Evolutionary conservation across 345 rosid genomes (phyloP).

Genomic region (Viola odorata): DNA sequence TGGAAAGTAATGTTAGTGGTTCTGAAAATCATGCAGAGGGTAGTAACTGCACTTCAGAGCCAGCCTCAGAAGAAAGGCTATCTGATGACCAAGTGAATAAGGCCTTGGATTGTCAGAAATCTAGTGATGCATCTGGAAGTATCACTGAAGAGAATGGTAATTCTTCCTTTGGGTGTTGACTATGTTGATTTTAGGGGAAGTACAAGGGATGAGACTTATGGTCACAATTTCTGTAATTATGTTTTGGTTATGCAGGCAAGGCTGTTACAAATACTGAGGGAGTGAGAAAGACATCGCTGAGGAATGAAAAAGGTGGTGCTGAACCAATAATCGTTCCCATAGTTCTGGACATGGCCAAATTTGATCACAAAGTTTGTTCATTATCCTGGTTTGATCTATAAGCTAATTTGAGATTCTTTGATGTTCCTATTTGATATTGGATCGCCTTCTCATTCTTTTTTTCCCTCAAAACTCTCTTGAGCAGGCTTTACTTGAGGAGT

Average conservation of each 20-base stretch:
- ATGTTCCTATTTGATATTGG: no score
- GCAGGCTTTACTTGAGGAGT: constrained; percentile 93
- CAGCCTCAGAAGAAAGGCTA: constrained; percentile 21
- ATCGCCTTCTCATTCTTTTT: no score
- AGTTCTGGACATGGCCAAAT: constrained; percentile 86
- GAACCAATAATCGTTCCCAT: constrained; percentile 82
- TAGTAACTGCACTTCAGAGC: constrained; percentile 11
- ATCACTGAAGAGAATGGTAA: constrained; percentile 37
- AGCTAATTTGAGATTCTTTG: not conserved
- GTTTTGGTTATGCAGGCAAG: constrained; percentile 39
- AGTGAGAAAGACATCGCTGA: constrained; percentile 21
- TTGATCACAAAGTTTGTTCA: constrained; percentile 76
- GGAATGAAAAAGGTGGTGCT: constrained; percentile 59
- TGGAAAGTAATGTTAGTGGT: constrained; percentile 26
- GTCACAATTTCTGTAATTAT: constrained; percentile 6
- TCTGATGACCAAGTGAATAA: constrained; percentile 34
- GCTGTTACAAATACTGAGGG: constrained; percentile 29
- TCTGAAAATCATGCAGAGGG: constrained; percentile 28
- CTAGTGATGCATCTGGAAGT: constrained; percentile 35
- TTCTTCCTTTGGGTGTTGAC: constrained; percentile 10
- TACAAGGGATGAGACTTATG: constrained; percentile 1
- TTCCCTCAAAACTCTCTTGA: no score
- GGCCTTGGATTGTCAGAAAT: constrained; percentile 29
- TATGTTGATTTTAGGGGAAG: constrained; percentile 1
- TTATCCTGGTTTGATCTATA: not conserved